These are phyloP conservation scores for Mucor sp. DNA, from an alignment of 371 early-diverging fungal species.

Conservation along the genomic window DNA sequence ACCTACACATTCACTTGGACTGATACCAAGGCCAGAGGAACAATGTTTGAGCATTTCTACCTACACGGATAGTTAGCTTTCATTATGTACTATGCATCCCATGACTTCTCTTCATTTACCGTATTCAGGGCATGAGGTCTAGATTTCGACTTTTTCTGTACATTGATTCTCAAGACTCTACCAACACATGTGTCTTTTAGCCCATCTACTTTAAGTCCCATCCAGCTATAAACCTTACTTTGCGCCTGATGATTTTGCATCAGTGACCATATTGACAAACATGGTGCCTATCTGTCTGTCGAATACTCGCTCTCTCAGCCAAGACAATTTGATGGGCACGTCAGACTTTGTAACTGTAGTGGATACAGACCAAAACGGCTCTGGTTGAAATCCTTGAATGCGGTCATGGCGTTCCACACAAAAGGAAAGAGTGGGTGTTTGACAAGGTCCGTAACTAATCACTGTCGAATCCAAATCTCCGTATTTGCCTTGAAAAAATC, in stretches of 20 bases:
- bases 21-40: conserved; percentile 48
- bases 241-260: conserved; percentile 29
- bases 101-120: conserved; percentile 17
- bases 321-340: conserved; percentile 28
- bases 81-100: neutral
- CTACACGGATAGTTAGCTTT: conserved; percentile 6
- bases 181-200: neutral
- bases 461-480: conserved; percentile 56
- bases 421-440: conserved; percentile 65
- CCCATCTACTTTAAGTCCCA: neutral
- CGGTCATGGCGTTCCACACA: conserved; percentile 67
- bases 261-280: conserved; percentile 32
- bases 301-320: conserved; percentile 48
- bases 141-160: conserved; percentile 39
- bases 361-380: conserved; percentile 57
- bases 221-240: conserved; percentile 23
- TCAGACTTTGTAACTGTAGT: conserved; percentile 32
- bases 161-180: conserved; percentile 37
- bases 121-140: conserved; percentile 58
- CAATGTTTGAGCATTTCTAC: conserved; percentile 53
- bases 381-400: conserved; percentile 64
- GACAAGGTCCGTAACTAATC: conserved; percentile 72
- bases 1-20: conserved; percentile 52
- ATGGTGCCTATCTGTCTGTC: conserved; percentile 43
- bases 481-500: conserved; percentile 57